Evolutionary conservation across 805 yeast genomes (phyloP).

Genomic region (Saccharomycopsis synnaedendra): DNA sequence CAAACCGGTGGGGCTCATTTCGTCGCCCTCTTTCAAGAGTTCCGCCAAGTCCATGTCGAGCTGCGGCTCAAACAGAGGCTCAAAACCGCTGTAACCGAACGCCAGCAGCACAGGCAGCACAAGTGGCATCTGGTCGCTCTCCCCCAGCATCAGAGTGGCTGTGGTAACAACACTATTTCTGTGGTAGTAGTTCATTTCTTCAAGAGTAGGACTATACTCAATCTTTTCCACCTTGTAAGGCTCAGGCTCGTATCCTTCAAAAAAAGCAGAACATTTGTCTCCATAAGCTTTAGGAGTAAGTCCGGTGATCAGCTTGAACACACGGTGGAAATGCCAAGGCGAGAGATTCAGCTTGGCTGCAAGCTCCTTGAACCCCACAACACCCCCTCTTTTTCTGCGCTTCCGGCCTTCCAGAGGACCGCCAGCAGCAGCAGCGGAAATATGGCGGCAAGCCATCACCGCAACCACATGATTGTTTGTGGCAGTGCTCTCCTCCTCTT

Average conservation of each 20-base stretch:
- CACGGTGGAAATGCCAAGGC: slow-evolving; percentile 92
- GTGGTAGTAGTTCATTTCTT: too few relatives aligned
- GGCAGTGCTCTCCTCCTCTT: slow-evolving; percentile 24
- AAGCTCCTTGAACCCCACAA: slow-evolving; percentile 73
- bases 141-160: background rate
- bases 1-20: too few relatives aligned
- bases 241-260: slow-evolving; percentile 22
- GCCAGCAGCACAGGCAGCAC: background rate
- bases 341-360: slow-evolving; percentile 75
- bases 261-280: slow-evolving; percentile 29
- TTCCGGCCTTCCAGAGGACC: slow-evolving; percentile 21
- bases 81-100: too few relatives aligned
- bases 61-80: too few relatives aligned
- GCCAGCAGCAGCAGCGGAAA: slow-evolving; percentile 66
- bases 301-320: slow-evolving; percentile 77
- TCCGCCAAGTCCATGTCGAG: too few relatives aligned
- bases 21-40: too few relatives aligned
- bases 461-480: slow-evolving; percentile 41
- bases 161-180: background rate
- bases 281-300: slow-evolving; percentile 85
- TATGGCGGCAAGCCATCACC: slow-evolving; percentile 68
- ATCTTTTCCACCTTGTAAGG: too few relatives aligned
- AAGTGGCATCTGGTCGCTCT: background rate
- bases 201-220: too few relatives aligned
- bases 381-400: slow-evolving; percentile 64